Percentiles rank a stretch among this genome's conserved stretches.
Evolutionary conservation across 1,139 yeast species (phyloP).

Genomic region (Ogataea hybrid): DNA sequence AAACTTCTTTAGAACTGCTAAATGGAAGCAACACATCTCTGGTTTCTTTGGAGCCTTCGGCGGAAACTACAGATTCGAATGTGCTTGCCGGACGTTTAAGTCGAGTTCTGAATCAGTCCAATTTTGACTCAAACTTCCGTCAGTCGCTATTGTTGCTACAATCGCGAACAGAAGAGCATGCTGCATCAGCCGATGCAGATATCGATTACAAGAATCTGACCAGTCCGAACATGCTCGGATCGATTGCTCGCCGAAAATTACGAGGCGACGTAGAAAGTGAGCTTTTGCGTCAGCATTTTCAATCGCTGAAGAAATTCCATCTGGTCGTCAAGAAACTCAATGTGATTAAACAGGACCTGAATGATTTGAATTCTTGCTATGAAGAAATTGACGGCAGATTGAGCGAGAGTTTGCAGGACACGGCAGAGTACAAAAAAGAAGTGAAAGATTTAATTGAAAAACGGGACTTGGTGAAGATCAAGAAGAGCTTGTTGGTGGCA

Average conservation of each 20-base stretch:
- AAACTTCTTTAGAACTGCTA: conserved; percentile 27
- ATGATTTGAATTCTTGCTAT: conserved; percentile 44
- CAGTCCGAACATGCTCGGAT: conserved; percentile 56
- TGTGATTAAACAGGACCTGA: conserved; percentile 40
- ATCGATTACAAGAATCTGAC: conserved; percentile 40
- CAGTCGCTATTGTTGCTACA: conserved; percentile 51
- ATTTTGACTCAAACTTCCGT: conserved; percentile 46
- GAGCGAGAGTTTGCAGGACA: conserved; percentile 31
- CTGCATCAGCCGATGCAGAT: conserved; percentile 11
- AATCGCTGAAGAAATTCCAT: conserved; percentile 58
- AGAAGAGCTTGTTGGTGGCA: conserved; percentile 53
- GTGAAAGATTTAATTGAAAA: conserved; percentile 42
- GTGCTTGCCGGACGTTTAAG: conserved; percentile 39
- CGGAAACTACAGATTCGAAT: conserved; percentile 13
- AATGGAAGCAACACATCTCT: conserved; percentile 7
- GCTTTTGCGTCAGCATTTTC: conserved; percentile 58
- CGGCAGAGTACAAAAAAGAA: conserved; percentile 30
- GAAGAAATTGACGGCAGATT: conserved; percentile 36
- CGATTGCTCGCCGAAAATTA: conserved; percentile 56
- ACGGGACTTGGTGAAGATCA: conserved; percentile 44
- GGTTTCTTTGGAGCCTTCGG: background rate
- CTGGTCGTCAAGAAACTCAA: conserved; percentile 51
- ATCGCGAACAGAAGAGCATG: conserved; percentile 32
- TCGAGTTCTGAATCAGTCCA: conserved; percentile 46
- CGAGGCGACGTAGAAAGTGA: conserved; percentile 73